Conservation (phyloP, 2,329 filamentous ascomycete genomes). For the Lasiodiplodia citricola region DNA sequence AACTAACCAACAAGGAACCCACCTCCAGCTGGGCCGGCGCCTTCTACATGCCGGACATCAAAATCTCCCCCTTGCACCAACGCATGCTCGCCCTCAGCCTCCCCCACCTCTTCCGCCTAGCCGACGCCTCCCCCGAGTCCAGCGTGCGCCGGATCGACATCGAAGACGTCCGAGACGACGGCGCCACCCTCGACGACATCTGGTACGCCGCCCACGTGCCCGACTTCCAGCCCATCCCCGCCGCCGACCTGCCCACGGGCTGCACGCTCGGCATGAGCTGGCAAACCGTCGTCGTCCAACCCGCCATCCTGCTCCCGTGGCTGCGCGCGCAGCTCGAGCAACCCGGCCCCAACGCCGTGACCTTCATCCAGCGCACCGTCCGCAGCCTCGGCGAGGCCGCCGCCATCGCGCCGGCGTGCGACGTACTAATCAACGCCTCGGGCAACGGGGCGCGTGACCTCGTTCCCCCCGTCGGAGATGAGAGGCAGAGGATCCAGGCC, state of each 20-base stretch:
- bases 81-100: slow-evolving; percentile 36
- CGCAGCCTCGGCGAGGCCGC: slow-evolving; percentile 31
- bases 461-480: slow-evolving; percentile 1
- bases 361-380: slow-evolving; percentile 32
- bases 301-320: slow-evolving; percentile 35
- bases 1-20: not conserved
- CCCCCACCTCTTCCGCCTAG: slow-evolving; percentile 28
- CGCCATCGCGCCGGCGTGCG: slow-evolving; percentile 27
- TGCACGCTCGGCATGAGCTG: slow-evolving; percentile 30
- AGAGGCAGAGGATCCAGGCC: slow-evolving; percentile 29
- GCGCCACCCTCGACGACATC: slow-evolving; percentile 22
- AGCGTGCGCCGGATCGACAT: slow-evolving; percentile 30
- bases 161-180: slow-evolving; percentile 27
- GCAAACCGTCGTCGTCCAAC: slow-evolving; percentile 33
- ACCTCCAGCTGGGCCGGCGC: slow-evolving; percentile 38
- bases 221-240: slow-evolving; percentile 22
- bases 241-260: slow-evolving; percentile 31
- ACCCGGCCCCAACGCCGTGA: slow-evolving; percentile 29
- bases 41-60: slow-evolving; percentile 35
- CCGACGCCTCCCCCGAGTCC: slow-evolving; percentile 27
- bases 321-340: slow-evolving; percentile 30
- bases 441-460: slow-evolving; percentile 31
- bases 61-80: slow-evolving; percentile 30
- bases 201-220: slow-evolving; percentile 27
- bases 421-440: slow-evolving; percentile 37